Evolutionary conservation across 116 monocot genomes (phyloP), one percentile per base, ranked within the genome.

Genomic region (Zostera marina): DNA sequence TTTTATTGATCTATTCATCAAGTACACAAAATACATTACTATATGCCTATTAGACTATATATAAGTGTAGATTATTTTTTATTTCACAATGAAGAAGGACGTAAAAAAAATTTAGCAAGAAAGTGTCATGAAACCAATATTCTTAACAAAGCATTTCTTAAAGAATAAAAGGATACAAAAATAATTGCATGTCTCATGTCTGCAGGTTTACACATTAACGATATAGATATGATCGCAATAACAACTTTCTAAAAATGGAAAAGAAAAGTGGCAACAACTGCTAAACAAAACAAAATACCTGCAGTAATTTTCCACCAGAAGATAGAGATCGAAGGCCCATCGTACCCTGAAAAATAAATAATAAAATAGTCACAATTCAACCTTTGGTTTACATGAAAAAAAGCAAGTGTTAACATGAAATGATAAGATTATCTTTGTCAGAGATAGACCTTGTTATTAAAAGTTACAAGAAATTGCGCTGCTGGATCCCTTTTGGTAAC

Each of bases 401-500:
- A 19, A 42, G 17, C 4, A 47, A 44, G 14, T 44, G 10, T 49
- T 11, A 63, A 25, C 22, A 25, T 47, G 8, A 13, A 47, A 26
- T 11, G 19, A 61, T 46, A 22, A 16, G 44, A 11, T 13, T 23
- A 26, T 14, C 62, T 11, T 56, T 4, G 17, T 1, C 9, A 53
- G 41, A 59, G 53, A 4, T 3, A 48, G 41, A 98, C 96, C 90
- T 98, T 89, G 78, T 53, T 88, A 61, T 48, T 75, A 62, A 81
- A 89, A 48, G 75, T 65, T 67, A 98, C 76, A 42, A 98, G 64
- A 66, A 89, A 98, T 49, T 98, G 96, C 23, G 81, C 78, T 60
- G 90, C 85, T 59, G 96, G 96, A 77, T 98, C 96, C 20, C 90
- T 76, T 71, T 82, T 86, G 15, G 90, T 78, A 39, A 90, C 77